Percentiles rank a stretch among this genome's conserved stretches.
These are phyloP conservation scores for Venturia aucupariae DNA, from an alignment of 2,329 filamentous ascomycete species.

Conservation along the genomic window DNA sequence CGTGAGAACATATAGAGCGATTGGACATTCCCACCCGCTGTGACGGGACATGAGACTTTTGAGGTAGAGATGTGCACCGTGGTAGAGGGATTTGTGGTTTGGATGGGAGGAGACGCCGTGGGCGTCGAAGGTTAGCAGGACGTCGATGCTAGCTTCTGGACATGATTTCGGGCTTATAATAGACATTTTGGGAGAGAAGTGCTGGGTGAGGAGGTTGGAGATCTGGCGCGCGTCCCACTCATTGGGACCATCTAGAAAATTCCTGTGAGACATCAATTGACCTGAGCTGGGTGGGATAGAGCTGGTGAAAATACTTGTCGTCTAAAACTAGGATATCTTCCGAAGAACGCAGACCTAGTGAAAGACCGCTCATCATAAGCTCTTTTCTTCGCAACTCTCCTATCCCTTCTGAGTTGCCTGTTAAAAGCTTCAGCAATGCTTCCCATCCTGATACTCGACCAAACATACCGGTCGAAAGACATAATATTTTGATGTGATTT, in stretches of 20 bases:
- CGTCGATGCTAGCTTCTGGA: conserved; percentile 57
- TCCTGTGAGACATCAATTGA: conserved; percentile 26
- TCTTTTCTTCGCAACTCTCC: conserved; percentile 77
- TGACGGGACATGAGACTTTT: conserved; percentile 53
- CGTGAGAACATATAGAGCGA: conserved; percentile 78
- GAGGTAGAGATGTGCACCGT: conserved; percentile 69
- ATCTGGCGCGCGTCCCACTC: conserved; percentile 67
- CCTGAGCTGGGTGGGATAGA: background rate
- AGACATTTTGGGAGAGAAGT: conserved; percentile 56
- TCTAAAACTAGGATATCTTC: conserved; percentile 84
- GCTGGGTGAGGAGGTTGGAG: conserved; percentile 56
- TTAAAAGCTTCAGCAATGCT: conserved; percentile 15
- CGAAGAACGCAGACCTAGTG: conserved; percentile 63
- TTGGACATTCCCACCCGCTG: conserved; percentile 58
- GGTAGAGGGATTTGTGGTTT: conserved; percentile 85
- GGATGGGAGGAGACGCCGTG: conserved; percentile 77
- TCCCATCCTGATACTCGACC: background rate
- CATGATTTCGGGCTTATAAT: conserved; percentile 26
- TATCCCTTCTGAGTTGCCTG: conserved; percentile 77
- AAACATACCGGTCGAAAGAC: conserved; percentile 67
- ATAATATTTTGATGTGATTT: conserved; percentile 91
- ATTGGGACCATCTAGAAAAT: conserved; percentile 74
- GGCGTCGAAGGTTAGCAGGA: conserved; percentile 84
- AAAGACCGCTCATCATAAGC: conserved; percentile 67
- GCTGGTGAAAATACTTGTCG: conserved; percentile 45